phyloP scores from a whole-genome alignment of 2,329 filamentous ascomycete genomes.

The Colletotrichum sp. region DNA sequence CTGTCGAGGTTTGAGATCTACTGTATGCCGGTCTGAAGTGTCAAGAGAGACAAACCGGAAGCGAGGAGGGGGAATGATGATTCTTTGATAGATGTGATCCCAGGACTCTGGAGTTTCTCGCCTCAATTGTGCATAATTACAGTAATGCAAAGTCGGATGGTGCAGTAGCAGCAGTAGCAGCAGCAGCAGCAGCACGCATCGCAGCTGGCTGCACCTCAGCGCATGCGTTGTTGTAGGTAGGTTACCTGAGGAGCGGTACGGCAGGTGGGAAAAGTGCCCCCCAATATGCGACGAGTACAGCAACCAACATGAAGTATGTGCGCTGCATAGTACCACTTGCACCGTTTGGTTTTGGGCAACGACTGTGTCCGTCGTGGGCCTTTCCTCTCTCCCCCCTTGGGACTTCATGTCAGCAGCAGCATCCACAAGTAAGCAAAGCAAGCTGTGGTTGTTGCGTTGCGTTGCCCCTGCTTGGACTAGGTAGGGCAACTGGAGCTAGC shows the following conservation, averaged over 20 bases:
- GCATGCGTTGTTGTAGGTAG: not conserved
- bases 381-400: not conserved
- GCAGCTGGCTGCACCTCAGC: not conserved
- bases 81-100: not conserved
- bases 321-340: not conserved
- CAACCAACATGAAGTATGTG: not conserved
- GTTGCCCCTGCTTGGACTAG: not conserved
- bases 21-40: not conserved
- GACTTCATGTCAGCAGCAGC: not conserved
- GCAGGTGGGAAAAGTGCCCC: not conserved
- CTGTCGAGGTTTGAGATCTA: not conserved
- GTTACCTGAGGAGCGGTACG: not conserved
- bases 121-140: not conserved
- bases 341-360: not conserved
- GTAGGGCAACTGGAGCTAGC: not conserved
- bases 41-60: not conserved
- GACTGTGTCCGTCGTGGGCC: not conserved
- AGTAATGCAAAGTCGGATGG: not conserved
- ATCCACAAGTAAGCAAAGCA: not conserved
- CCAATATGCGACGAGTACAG: not conserved
- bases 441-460: not conserved
- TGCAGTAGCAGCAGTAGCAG: not conserved
- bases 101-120: not conserved
- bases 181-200: not conserved
- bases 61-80: not conserved